These are phyloP conservation scores for Filobasidium uniguttulatum DNA, from an alignment of 1,284 basidiomycete genomes.

Conservation along the genomic window DNA sequence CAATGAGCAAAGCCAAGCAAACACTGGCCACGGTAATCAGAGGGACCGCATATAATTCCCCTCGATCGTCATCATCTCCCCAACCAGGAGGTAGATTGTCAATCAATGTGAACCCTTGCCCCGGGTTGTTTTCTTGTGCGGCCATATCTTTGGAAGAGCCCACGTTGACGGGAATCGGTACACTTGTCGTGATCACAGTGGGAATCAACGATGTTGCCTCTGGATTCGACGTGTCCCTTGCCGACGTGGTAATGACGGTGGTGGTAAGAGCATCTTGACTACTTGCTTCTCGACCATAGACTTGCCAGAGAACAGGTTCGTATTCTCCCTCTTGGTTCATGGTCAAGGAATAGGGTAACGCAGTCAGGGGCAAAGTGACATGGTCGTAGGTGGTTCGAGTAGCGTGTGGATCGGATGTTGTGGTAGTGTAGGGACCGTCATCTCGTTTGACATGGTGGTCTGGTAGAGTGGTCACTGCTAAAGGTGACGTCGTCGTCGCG, in stretches of 20 bases:
- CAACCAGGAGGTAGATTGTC: constrained; percentile 19
- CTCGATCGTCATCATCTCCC: constrained; percentile 24
- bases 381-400: not conserved
- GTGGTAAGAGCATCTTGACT: not conserved
- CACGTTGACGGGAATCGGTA: too few relatives aligned
- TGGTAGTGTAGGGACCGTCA: not conserved
- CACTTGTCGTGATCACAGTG: too few relatives aligned
- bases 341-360: not conserved
- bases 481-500: too few relatives aligned
- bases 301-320: not conserved
- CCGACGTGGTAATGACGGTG: not conserved
- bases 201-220: not conserved
- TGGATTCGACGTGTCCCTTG: not conserved
- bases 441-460: too few relatives aligned
- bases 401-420: too few relatives aligned
- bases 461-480: too few relatives aligned
- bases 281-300: not conserved
- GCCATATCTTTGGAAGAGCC: too few relatives aligned
- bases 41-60: constrained; percentile 31
- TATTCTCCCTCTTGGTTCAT: not conserved
- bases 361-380: not conserved
- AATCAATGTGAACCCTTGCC: not conserved
- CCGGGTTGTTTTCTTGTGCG: not conserved
- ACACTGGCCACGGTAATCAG: constrained; percentile 32
- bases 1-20: constrained; percentile 29